Evolutionary conservation across 2,329 filamentous ascomycete genomes (phyloP), one percentile per base, ranked within the genome.

Genomic region (Diatrype stigma): DNA sequence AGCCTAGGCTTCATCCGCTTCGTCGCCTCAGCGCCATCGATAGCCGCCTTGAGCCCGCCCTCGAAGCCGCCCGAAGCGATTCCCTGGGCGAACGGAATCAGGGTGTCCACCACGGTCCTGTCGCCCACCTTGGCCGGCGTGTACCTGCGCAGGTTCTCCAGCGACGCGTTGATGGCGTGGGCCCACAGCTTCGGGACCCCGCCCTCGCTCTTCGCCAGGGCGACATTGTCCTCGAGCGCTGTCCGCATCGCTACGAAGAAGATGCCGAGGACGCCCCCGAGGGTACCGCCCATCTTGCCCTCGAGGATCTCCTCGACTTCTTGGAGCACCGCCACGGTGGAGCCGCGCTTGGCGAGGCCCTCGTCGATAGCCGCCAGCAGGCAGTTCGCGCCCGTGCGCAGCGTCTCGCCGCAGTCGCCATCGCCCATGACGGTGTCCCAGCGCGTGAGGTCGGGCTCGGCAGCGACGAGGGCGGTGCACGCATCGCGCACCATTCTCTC

Each of bases 351-450:
- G 0, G 78, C 66, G 1, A 72, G 51, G 3, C 63, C 51, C 40
- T 62, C 49, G 47, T 77, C 70, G 4, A 80, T 60, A 1, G 74
- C 75, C 0, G 80, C 79, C 2, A 80, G 61, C 7, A 81, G 61
- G 3, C 67, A 67, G 5, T 63, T 72, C 0, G 79, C 79, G 1
- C 80, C 80, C 0, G 74, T 76, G 67, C 79, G 76, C 49, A 83
- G 70, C 2, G 79, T 81, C 61, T 87, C 81, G 35, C 84, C 84
- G 61, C 83, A 87, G 67, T 86, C 83, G 11, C 83, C 83, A 58
- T 86, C 84, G 34, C 82, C 82, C 75, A 85, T 81, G 45, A 82
- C 64, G 4, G 78, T 82, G 63, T 86, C 82, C 76, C 79, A 85
- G 53, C 71, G 77, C 1, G 84, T 86, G 42, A 86, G 69, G 51